These are phyloP conservation scores for Pseudogymnoascus sp. DNA, from an alignment of 2,329 filamentous ascomycete species.

Conservation along the genomic window DNA sequence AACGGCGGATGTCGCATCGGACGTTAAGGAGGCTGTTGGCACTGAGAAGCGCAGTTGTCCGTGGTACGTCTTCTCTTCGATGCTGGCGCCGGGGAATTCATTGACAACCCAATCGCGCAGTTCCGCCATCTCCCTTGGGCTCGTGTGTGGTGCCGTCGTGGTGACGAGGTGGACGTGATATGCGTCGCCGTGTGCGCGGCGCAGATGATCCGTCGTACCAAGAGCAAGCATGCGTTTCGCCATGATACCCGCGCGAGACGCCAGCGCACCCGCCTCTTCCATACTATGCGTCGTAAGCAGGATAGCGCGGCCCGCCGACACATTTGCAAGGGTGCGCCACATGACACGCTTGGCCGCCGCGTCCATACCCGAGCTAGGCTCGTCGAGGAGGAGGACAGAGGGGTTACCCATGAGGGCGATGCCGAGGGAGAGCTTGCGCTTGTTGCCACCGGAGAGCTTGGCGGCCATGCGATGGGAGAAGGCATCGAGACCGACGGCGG, in stretches of 20 bases:
- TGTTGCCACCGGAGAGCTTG: slow-evolving; percentile 81
- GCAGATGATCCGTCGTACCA: slow-evolving; percentile 63
- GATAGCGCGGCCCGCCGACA: slow-evolving; percentile 69
- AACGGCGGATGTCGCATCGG: slow-evolving; percentile 12
- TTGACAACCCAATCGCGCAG: slow-evolving; percentile 57
- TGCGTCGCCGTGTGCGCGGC: slow-evolving; percentile 66
- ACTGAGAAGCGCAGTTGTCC: slow-evolving; percentile 83
- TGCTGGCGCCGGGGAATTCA: slow-evolving; percentile 53
- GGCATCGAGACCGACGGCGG: slow-evolving; percentile 65
- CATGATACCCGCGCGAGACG: slow-evolving; percentile 76
- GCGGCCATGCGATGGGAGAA: slow-evolving; percentile 68
- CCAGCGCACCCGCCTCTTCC: slow-evolving; percentile 89
- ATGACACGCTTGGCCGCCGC: slow-evolving; percentile 85
- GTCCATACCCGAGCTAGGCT: slow-evolving; percentile 82
- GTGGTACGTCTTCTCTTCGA: slow-evolving; percentile 70
- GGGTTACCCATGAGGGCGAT: slow-evolving; percentile 93
- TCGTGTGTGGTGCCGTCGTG: slow-evolving; percentile 63
- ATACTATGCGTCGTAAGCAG: slow-evolving; percentile 88
- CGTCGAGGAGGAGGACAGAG: slow-evolving; percentile 76
- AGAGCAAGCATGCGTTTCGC: slow-evolving; percentile 77
- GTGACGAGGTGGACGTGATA: slow-evolving; percentile 78
- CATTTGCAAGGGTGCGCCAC: slow-evolving; percentile 74
- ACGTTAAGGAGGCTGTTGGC: slow-evolving; percentile 33
- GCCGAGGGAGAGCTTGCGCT: slow-evolving; percentile 80
- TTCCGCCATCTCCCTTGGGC: slow-evolving; percentile 54